phyloP scores from a whole-genome alignment of 75 land plant genomes.

The Pinus albicaulis region DNA sequence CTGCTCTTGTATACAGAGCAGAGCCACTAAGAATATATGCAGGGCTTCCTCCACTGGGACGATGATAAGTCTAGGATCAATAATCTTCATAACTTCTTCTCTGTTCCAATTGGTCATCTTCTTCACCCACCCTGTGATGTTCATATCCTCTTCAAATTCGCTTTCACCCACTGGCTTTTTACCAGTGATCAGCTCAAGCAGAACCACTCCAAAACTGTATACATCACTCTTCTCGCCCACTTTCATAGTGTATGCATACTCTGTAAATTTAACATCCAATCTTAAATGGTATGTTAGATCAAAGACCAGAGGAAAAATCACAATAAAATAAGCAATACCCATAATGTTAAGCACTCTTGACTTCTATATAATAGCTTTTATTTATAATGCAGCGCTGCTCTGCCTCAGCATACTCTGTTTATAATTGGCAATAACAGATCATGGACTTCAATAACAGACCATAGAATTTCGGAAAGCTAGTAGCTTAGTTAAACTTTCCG shows the following conservation, averaged over 20 bases:
- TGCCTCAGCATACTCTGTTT: too few species aligned
- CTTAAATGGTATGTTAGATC: too few species aligned
- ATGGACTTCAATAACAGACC: too few species aligned
- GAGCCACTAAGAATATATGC: slow-evolving; percentile 37
- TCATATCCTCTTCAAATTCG: slow-evolving; percentile 43
- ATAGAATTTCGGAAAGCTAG: too few species aligned
- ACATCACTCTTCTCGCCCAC: slow-evolving; percentile 67
- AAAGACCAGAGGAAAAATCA: too few species aligned
- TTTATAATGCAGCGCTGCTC: too few species aligned
- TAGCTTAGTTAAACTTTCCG: too few species aligned
- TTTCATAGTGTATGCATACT: slow-evolving; percentile 54
- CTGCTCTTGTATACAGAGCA: neutral
- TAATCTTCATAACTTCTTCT: slow-evolving; percentile 10
- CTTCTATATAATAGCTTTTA: too few species aligned
- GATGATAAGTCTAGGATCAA: neutral
- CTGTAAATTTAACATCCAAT: slow-evolving; percentile 28
- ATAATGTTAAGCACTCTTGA: too few species aligned
- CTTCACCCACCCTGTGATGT: slow-evolving; percentile 48
- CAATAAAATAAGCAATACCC: too few species aligned
- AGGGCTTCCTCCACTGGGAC: slow-evolving; percentile 28
- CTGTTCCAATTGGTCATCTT: slow-evolving; percentile 8
- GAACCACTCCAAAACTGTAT: slow-evolving; percentile 64
- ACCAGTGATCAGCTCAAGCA: slow-evolving; percentile 58
- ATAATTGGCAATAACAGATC: too few species aligned
- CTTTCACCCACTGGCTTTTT: slow-evolving; percentile 31